A percentile compares a stretch with the other conserved stretches of the same genome.
These are phyloP conservation scores for Paramarasmius palmivorus DNA, from an alignment of 1,284 basidiomycete genomes.

Conservation along the genomic window DNA sequence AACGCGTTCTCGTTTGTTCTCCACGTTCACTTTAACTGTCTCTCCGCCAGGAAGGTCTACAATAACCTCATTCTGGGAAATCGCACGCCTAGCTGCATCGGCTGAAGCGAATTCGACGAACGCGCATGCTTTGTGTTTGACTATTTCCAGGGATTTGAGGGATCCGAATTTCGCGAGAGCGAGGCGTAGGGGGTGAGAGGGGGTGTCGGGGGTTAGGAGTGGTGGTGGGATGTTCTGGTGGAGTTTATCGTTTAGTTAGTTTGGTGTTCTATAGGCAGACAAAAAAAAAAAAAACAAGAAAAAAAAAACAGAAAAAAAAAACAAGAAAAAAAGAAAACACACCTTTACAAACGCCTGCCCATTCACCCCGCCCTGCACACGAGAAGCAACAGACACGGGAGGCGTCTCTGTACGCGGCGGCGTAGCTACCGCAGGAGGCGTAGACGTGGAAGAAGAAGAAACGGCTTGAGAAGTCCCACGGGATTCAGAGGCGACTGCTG, in stretches of 20 bases:
- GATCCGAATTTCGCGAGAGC: constrained; percentile 81
- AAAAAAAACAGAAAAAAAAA: too few relatives aligned
- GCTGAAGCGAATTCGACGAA: constrained; percentile 88
- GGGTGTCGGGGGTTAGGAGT: too few relatives aligned
- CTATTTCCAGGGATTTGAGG: constrained; percentile 88
- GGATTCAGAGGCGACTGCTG: constrained; percentile 71
- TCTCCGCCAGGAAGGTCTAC: constrained; percentile 59
- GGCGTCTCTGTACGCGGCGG: too few relatives aligned
- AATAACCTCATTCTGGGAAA: constrained; percentile 85
- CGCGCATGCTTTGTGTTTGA: constrained; percentile 87
- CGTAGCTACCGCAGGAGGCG: constrained; percentile 35
- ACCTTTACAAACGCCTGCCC: too few relatives aligned
- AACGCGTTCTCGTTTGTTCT: constrained; percentile 84
- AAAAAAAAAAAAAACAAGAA: too few relatives aligned
- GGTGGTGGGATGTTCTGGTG: constrained; percentile 63
- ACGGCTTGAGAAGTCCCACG: constrained; percentile 70
- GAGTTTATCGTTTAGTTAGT: constrained; percentile 64
- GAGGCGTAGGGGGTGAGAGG: constrained; percentile 55
- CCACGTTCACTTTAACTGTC: constrained; percentile 66
- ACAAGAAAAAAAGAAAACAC: too few relatives aligned
- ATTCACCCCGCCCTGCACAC: too few relatives aligned
- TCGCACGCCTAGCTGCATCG: constrained; percentile 85
- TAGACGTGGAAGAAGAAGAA: constrained; percentile 47
- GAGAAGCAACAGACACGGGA: too few relatives aligned
- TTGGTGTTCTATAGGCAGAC: too few relatives aligned